Evolutionary conservation across 2,329 filamentous ascomycete species (phyloP).

Genomic region (Colletotrichum sansevieriae): DNA sequence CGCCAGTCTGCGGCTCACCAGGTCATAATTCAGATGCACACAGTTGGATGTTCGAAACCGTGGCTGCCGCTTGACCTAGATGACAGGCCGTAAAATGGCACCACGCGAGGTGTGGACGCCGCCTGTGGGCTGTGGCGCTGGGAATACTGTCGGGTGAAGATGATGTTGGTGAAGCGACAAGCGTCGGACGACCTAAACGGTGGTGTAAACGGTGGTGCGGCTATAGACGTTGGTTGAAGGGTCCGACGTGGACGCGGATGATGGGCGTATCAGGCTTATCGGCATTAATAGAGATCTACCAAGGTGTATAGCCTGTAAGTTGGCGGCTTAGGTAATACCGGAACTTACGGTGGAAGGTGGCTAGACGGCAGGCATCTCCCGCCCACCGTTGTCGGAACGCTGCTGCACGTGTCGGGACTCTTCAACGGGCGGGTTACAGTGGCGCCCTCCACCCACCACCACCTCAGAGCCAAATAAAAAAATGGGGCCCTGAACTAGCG

Average conservation of each 20-base stretch:
- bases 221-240: no score
- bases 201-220: slow-evolving; percentile 18
- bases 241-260: no score
- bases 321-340: not conserved
- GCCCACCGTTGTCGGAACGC: not conserved
- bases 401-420: slow-evolving; percentile 21
- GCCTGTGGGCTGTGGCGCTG: not conserved
- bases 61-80: not conserved
- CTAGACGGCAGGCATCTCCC: not conserved
- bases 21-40: slow-evolving; percentile 19
- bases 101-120: not conserved
- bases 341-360: not conserved
- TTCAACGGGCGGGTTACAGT: slow-evolving; percentile 1
- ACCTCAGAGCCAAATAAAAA: slow-evolving; percentile 6
- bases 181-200: slow-evolving; percentile 10
- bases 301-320: not conserved
- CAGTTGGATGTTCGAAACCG: not conserved
- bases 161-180: not conserved
- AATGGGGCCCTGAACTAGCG: slow-evolving; percentile 4
- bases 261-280: not conserved
- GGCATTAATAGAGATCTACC: not conserved
- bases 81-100: not conserved
- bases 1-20: slow-evolving; percentile 23
- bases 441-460: slow-evolving; percentile 9
- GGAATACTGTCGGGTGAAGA: not conserved